Evolutionary conservation across 73 alveolate genomes (phyloP), one percentile per base, ranked within the genome.

Genomic region (Symbiodinium natans): DNA sequence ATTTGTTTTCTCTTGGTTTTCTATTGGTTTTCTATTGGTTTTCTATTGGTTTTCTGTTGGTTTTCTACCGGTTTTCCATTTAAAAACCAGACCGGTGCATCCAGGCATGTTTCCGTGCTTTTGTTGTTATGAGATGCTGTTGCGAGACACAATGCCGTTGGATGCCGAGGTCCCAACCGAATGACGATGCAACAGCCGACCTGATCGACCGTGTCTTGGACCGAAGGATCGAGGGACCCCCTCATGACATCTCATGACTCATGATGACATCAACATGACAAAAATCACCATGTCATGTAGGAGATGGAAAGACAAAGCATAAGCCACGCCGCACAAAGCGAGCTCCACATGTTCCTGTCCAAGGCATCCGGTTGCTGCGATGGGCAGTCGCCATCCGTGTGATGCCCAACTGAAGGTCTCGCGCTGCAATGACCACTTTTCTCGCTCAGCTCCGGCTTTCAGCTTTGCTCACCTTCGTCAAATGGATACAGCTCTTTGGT

Each of bases 171-270:
- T 34, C 41, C 48, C 19, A 54, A 68, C 95, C 95, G 86, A 29
- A 88, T 77, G 68, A 88, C 42, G 31, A 88, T 88, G 86, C 95
- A 88, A 25, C 41, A 63, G 25, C 95, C 95, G 63, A 88, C 95
- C 95, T 88, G 9, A 13, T n/a, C n/a, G n/a, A n/a, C n/a, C n/a
- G 74, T 71, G 43, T 11, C 27, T 52, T 10, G 10, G 71, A 19
- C 71, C 71, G 19, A 10, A 52, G 71, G 10, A 13, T 10, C 71
- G 10, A 13, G 19, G 71, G 19, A 52, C 27, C 71, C 27, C 10
- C 71, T 19, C 10, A 52, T 52, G 71, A 19, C 10, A 13, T 10
- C 10, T 19, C 71, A 52, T 19, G 27, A 52, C 71, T 19, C 71
- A 10, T 52, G 27, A 39, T 2, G 36, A 33, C 39, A 80, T 21